Evolutionary conservation across 75 land plant genomes (phyloP), one percentile per base, ranked within the genome.

Genomic region (Cupressus sempervirens): DNA sequence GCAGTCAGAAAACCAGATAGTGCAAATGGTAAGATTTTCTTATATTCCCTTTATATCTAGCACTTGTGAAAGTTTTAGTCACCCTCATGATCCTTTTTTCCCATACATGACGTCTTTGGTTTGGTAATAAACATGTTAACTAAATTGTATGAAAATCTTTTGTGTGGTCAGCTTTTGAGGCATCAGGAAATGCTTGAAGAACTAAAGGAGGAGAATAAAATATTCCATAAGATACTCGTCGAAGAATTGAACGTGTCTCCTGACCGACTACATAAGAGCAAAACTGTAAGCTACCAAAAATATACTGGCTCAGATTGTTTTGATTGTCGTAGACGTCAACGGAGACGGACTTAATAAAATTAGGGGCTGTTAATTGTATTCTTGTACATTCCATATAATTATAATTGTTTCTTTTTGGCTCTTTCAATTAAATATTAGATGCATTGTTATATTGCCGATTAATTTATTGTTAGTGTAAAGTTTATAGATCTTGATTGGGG

Each of bases 211-310:
- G 62, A 53, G 50, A 82, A 82, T 53, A 48, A 29, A 48, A 10
- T 29, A 15, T 50, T 82, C 20, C 83, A 38, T 50, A 29, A 20
- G 30, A n/a, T 82, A 53, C 83, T 82, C 0, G 62, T 82, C 53
- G 83, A 82, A 82, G 83, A 82, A 82, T 20, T 82, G 40, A 53
- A 53, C 53, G 83, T 82, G 62, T 82, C 83, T 82, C 62, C 83
- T 4, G 83, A 82, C 52, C 53, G 48, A 53, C 58, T 82, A n/a
- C 20, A 82, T 12, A 82, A 82, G 83, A 14, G 38, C 7, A 36
- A 32, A 32, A 50, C 23, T 82, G 83, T 46, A 82, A 82, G 13
- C 62, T 32, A 30, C 10, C 29, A 56, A 50, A 29, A 82, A 58
- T 30, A 53, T 34, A 32, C 35, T 9, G 15, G 62, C 32, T 48